Base-by-base conservation (phyloP, 805 yeast species). In the Yamadazyma sp. region DNA sequence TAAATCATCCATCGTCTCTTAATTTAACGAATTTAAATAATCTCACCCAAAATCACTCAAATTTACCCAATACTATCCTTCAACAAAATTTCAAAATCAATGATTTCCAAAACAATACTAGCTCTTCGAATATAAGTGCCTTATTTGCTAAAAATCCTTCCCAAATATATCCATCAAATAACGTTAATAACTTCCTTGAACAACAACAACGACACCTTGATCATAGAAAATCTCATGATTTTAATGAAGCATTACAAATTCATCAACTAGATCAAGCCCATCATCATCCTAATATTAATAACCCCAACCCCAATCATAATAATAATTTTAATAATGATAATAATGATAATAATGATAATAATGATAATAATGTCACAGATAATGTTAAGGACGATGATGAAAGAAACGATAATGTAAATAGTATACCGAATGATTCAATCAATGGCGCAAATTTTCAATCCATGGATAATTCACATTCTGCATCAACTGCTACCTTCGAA, bases 101-200 rank as follows among this genome's bases (percentile, higher is more conserved):
- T 12, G 26, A 23, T 7, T 23, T 23, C 12, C 39, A 36, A 16
- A 36, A 27, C 18, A 38, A 43, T 26, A 33, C 39, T 17, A 35
- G 30, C 18, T 38, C 42, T 17, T 38, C 38, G 16, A n/a, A n/a
- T n/a, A 37, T 43, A 5, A 40, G 41, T 28, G 30, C 34, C 21
- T 35, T 43, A n/a, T 43, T 43, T 23, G 35, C 39, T 13, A 43
- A 43, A 20, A 42, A 38, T 22, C 44, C 44, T 4, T 35, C 39
- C 22, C 40, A 42, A 14, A 32, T 42, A 6, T 42, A 38, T 27
- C 38, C 45, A 3, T 42, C 31, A 23, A 14, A 29, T 5, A 34
- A 23, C 18, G 25, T 34, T 4, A 18, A 21, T 5, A 25, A 9
- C 13, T 33, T 33, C 14, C 23, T 37, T 11, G 38, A 35, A 17